Evolutionary conservation across 2,329 filamentous ascomycete genomes (phyloP), one percentile per base, ranked within the genome.

Genomic region (Stagonosporopsis chrysanthemi): DNA sequence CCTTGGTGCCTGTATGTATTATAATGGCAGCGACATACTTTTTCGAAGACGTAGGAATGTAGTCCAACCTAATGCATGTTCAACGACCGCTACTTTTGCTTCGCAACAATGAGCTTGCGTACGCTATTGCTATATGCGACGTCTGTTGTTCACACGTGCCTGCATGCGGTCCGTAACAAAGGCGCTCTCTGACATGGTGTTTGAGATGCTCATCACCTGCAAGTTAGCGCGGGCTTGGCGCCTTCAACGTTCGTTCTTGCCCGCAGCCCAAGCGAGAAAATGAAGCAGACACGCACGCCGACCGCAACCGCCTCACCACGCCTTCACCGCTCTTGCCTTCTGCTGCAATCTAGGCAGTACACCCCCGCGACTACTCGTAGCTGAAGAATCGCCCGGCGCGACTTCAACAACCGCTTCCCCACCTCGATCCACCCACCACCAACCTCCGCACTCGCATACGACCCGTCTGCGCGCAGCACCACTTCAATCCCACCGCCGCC

Each of bases 311-410:
- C 63, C 52, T 45, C 48, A 42, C 56, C 54, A 35, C 44, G 40
- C 52, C 31, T 40, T 53, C 60, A 55, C 55, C 50, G 52, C 61
- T 65, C 62, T 60, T 61, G 26, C 38, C 29, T 23, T 52, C 44
- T 43, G 51, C 56, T 43, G 41, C 46, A 53, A 51, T 22, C 60
- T 14, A 63, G 56, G 43, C 61, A 64, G 53, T 52, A 43, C 39
- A 48, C 44, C 29, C 48, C 53, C 62, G 67, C 69, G 66, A 71
- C 69, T 67, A 52, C 62, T 43, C 45, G 45, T 55, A 51, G 55
- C 62, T 58, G 46, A 64, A 55, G 48, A 33, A 62, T 67, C 71
- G 73, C 74, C 72, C 56, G 72, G 73, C 63, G 74, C 74, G 73
- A 73, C 56, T 64, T 63, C 67, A 58, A 71, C 56, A 58, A 56